A percentile compares a stretch with the other conserved stretches of the same genome.
Conservation (phyloP, 1,139 yeast genomes). For the Blastobotrys elegans region DNA sequence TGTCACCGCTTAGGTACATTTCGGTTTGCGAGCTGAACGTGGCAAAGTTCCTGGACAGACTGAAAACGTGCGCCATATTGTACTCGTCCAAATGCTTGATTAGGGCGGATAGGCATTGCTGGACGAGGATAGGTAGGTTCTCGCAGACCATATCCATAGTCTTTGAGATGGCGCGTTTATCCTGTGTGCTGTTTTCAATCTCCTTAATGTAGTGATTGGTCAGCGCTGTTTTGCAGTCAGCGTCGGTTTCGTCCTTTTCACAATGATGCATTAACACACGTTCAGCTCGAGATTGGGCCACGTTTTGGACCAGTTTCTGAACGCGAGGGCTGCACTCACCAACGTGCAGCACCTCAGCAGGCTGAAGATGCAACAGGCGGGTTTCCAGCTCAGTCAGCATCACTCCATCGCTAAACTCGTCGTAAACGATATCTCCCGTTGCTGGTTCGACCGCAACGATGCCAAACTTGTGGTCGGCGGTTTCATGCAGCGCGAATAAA, state of each 20-base stretch:
- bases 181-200: constrained; percentile 6
- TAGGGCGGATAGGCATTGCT: constrained; percentile 46
- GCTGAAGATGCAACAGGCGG: constrained; percentile 64
- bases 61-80: constrained; percentile 52
- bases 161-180: background rate
- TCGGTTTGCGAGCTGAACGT: constrained; percentile 48
- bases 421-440: constrained; percentile 74
- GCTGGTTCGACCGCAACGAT: constrained; percentile 69
- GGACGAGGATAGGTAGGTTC: constrained; percentile 29
- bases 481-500: constrained; percentile 23
- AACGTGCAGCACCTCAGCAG: constrained; percentile 60
- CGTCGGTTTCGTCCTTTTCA: constrained; percentile 3
- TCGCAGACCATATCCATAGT: constrained; percentile 11
- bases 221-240: constrained; percentile 10
- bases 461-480: constrained; percentile 28
- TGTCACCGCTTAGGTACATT: constrained; percentile 67
- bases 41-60: constrained; percentile 45
- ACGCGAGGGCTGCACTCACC: constrained; percentile 38
- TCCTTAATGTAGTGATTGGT: constrained; percentile 17
- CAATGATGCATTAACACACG: constrained; percentile 4
- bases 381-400: constrained; percentile 63
- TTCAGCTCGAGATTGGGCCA: constrained; percentile 2
- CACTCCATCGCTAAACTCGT: constrained; percentile 54
- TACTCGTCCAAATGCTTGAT: constrained; percentile 58
- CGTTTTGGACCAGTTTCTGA: constrained; percentile 25